A percentile compares a stretch with the other conserved stretches of the same genome.
Evolutionary conservation across 345 rosid genomes (phyloP).

Genomic region (Litchi chinensis): DNA sequence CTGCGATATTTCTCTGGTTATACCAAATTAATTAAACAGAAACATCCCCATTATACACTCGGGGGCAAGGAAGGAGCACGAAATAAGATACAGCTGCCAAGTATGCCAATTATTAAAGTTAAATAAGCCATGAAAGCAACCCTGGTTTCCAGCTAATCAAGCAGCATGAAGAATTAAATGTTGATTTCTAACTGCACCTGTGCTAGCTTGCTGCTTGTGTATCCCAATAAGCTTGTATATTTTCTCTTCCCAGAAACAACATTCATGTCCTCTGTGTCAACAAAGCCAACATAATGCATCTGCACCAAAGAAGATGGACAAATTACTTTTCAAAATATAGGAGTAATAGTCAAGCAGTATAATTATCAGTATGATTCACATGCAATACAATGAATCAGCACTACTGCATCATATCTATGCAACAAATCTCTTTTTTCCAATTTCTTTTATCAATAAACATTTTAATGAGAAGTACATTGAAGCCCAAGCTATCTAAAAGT

Average conservation of each 20-base stretch:
- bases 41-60: neutral
- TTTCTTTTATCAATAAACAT: neutral
- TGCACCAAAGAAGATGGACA: constrained; percentile 33
- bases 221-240: constrained; percentile 74
- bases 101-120: neutral
- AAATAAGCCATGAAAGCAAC: constrained; percentile 6
- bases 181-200: constrained; percentile 57
- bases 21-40: neutral
- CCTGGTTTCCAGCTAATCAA: neutral
- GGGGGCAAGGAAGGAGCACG: neutral
- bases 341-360: constrained; percentile 6
- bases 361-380: constrained; percentile 13
- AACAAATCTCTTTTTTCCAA: neutral
- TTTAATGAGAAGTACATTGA: neutral
- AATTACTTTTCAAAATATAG: constrained; percentile 15
- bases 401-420: neutral
- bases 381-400: neutral
- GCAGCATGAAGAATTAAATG: constrained; percentile 6
- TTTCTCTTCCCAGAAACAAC: constrained; percentile 73
- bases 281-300: constrained; percentile 94
- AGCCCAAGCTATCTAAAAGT: neutral
- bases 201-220: constrained; percentile 80
- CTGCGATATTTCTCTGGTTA: neutral
- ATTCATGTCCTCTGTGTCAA: constrained; percentile 91
- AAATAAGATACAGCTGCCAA: neutral